These are phyloP conservation scores for Carex scoparia DNA, from an alignment of 176 grass and related monocot genomes.

Conservation along the genomic window DNA sequence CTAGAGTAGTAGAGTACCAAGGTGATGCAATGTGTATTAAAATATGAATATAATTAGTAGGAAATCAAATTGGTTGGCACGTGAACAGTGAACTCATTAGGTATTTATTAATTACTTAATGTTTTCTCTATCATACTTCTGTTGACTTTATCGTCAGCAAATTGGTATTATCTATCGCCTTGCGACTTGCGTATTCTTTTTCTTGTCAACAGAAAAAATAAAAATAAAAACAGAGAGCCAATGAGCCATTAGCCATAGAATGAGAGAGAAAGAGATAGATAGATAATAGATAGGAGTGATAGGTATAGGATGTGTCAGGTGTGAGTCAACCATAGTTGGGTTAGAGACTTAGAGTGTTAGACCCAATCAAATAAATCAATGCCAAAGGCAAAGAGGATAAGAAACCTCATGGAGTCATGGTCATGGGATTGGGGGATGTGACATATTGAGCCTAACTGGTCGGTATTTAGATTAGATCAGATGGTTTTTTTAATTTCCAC, in stretches of 20 bases:
- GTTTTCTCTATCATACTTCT: background rate
- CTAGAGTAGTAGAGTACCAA: background rate
- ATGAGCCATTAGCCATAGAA: background rate
- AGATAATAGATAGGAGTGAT: background rate
- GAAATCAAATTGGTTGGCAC: slow-evolving; percentile 3
- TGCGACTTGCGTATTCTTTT: background rate
- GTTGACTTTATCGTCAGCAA: background rate
- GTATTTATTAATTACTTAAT: background rate
- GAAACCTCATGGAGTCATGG: background rate
- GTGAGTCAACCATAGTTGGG: background rate
- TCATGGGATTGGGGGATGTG: background rate
- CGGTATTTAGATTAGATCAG: background rate
- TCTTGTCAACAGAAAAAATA: background rate
- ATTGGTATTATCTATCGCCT: background rate
- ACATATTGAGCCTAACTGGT: background rate
- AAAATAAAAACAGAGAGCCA: background rate
- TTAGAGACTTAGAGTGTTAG: background rate
- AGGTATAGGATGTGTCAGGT: background rate
- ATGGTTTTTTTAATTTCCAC: background rate
- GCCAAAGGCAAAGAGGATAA: background rate
- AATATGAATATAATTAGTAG: background rate
- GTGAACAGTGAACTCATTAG: background rate
- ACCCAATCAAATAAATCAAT: background rate
- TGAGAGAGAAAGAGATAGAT: background rate
- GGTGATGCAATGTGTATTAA: slow-evolving; percentile 2